phyloP scores from a whole-genome alignment of 2,329 filamentous ascomycete species.

The Colletotrichum acutatum region DNA sequence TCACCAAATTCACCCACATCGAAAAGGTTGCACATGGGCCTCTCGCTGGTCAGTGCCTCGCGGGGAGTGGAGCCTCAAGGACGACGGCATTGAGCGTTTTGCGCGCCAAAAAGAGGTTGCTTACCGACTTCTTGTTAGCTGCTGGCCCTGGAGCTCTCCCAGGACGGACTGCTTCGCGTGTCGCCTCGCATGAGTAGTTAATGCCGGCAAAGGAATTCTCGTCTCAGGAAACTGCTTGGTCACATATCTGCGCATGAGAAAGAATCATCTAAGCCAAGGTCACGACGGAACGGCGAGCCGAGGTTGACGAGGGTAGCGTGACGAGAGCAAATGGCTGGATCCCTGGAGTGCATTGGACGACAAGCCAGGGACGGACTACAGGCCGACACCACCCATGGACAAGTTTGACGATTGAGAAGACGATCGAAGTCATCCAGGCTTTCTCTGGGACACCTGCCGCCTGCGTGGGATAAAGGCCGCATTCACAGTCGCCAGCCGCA shows the following conservation, averaged over 20 bases:
- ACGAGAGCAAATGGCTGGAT: neutral
- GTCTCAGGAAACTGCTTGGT: neutral
- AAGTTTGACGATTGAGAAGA: neutral
- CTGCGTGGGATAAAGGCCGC: conserved; percentile 7
- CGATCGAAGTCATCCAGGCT: neutral
- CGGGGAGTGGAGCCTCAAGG: neutral
- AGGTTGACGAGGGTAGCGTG: conserved; percentile 6
- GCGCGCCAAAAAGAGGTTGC: conserved; percentile 7
- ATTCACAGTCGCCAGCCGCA: neutral
- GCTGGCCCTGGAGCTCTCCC: neutral
- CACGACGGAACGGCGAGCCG: conserved; percentile 6
- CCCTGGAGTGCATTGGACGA: conserved; percentile 23
- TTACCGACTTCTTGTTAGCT: conserved; percentile 11
- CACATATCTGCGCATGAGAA: conserved; percentile 4
- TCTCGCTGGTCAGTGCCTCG: conserved; percentile 11
- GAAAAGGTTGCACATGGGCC: conserved; percentile 10
- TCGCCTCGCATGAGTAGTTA: conserved; percentile 18
- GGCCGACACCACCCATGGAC: neutral
- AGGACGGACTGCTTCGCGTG: conserved; percentile 2
- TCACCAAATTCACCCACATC: conserved; percentile 20
- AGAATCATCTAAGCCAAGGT: neutral
- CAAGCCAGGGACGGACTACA: conserved; percentile 2
- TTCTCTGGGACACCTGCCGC: neutral
- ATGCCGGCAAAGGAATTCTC: conserved; percentile 17
- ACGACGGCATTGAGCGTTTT: conserved; percentile 15